These are phyloP conservation scores for Linum lewisii DNA, from an alignment of 345 rosid species.

Conservation along the genomic window DNA sequence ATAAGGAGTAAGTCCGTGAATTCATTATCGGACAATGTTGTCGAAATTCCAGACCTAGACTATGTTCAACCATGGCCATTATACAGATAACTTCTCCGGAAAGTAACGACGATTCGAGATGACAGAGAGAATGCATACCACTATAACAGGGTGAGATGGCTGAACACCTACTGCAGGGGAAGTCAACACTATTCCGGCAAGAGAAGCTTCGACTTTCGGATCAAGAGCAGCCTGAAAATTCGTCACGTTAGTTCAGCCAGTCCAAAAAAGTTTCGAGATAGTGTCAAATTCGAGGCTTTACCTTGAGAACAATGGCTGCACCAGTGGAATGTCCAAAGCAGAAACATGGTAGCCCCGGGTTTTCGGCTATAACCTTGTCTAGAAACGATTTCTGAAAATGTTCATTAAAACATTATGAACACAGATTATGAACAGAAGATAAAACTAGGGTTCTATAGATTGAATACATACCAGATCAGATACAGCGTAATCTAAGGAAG, in stretches of 20 bases:
- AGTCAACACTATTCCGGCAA: conserved; percentile 20
- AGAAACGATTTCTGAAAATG: conserved; percentile 17
- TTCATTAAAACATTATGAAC: background rate
- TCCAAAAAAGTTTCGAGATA: no score
- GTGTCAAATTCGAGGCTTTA: no score
- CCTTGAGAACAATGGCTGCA: conserved; percentile 28
- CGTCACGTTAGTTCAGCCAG: no score
- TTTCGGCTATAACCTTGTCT: conserved; percentile 19
- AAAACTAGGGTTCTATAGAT: background rate
- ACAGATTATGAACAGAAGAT: background rate
- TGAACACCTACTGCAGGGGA: conserved; percentile 28
- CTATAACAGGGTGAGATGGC: conserved; percentile 26
- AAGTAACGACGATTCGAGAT: no score
- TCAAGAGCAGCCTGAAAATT: conserved; percentile 21
- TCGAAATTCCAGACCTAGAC: background rate
- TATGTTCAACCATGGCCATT: no score
- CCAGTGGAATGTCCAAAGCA: conserved; percentile 29
- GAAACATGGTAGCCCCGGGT: conserved; percentile 25
- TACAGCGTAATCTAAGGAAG: conserved; percentile 22
- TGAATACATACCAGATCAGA: conserved; percentile 18
- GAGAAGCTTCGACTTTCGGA: conserved; percentile 17
- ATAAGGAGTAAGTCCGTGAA: background rate
- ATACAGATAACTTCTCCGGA: no score
- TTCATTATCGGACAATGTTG: background rate
- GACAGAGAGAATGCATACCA: conserved; percentile 10